Conservation (phyloP, 2,329 filamentous ascomycete species). For the Ceratocystis colombiana region DNA sequence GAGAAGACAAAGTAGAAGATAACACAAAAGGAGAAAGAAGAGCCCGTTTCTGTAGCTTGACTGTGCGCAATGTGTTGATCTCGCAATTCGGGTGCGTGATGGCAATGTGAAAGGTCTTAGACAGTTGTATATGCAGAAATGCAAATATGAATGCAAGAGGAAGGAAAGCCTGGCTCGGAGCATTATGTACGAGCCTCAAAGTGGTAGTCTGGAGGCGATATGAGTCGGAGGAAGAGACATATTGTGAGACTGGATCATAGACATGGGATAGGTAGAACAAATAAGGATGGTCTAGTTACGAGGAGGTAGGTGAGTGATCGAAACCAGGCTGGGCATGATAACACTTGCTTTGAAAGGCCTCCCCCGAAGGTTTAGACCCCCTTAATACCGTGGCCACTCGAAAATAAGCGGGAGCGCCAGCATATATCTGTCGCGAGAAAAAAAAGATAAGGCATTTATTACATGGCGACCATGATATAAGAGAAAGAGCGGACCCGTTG, state of each 20-base stretch:
- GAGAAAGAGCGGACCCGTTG: too few species aligned
- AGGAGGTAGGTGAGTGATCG: not conserved
- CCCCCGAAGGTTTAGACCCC: too few species aligned
- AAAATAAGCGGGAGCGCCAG: too few species aligned
- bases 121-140: not conserved
- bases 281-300: not conserved
- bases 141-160: not conserved
- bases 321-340: not conserved
- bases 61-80: not conserved
- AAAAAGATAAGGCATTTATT: too few species aligned
- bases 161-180: not conserved
- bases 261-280: not conserved
- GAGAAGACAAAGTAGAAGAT: not conserved
- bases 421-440: too few species aligned
- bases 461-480: too few species aligned
- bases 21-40: not conserved
- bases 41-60: not conserved
- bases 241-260: slow-evolving; percentile 7
- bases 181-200: not conserved
- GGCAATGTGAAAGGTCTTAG: not conserved
- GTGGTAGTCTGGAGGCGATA: not conserved
- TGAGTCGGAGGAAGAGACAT: not conserved
- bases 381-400: too few species aligned
- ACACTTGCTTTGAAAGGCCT: too few species aligned
- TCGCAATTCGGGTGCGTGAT: slow-evolving; percentile 5